Conservation (phyloP, 208 protist genomes). For the Herpetomonas samuelpessoai region DNA sequence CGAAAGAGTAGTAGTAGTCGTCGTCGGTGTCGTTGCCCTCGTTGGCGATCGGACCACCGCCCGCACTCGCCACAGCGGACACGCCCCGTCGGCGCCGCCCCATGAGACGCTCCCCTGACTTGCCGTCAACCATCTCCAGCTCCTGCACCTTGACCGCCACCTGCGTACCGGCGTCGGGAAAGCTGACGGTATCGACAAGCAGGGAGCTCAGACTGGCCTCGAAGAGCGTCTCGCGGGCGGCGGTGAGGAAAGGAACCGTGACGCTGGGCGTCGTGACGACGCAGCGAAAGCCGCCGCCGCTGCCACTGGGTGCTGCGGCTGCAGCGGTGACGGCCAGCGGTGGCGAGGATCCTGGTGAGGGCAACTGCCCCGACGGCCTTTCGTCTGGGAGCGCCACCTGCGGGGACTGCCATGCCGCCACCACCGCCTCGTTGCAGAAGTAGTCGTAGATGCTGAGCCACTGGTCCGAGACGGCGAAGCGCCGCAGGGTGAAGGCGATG, state of each 20-base stretch:
- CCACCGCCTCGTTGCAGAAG: constrained; percentile 67
- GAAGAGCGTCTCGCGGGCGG: constrained; percentile 44
- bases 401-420: constrained; percentile 12
- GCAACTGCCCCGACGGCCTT: background rate
- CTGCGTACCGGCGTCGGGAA: constrained; percentile 28
- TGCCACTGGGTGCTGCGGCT: background rate
- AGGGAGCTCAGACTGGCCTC: constrained; percentile 64
- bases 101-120: constrained; percentile 56
- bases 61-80: background rate
- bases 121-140: constrained; percentile 50
- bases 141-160: constrained; percentile 64
- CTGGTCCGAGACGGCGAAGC: constrained; percentile 82
- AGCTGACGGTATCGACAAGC: constrained; percentile 49
- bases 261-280: constrained; percentile 65
- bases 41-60: no score
- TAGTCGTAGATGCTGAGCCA: constrained; percentile 83
- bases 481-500: constrained; percentile 73
- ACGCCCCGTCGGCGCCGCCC: constrained; percentile 28
- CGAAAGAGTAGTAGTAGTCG: background rate
- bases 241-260: constrained; percentile 70
- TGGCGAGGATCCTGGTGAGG: background rate
- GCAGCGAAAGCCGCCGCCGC: constrained; percentile 39
- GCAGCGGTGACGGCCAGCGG: background rate
- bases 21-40: background rate
- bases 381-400: background rate